Evolutionary conservation across 805 yeast species (phyloP).

Genomic region (Wickerhamomyces mucosus): DNA sequence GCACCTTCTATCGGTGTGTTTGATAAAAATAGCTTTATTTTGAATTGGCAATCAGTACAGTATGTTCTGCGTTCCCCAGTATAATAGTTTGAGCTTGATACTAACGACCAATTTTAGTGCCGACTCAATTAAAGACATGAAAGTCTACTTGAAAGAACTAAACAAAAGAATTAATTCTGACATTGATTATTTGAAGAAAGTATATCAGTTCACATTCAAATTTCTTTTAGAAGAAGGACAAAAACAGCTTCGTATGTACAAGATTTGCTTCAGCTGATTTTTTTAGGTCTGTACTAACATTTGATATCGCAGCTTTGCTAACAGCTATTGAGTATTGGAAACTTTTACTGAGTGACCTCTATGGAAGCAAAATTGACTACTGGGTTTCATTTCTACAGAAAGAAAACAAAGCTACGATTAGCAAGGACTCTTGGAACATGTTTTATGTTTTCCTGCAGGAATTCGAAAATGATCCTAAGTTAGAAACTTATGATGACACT

Average conservation of each 20-base stretch:
- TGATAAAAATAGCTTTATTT: conserved; percentile 36
- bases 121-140: conserved; percentile 39
- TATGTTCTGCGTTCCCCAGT: neutral
- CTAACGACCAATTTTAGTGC: conserved; percentile 4
- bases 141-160: conserved; percentile 24
- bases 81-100: neutral
- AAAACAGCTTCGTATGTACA: conserved; percentile 32
- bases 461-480: conserved; percentile 39
- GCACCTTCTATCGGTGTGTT: conserved; percentile 63
- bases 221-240: conserved; percentile 55
- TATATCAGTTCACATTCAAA: conserved; percentile 66
- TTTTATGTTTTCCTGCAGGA: conserved; percentile 51
- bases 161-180: conserved; percentile 26
- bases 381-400: conserved; percentile 52
- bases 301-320: conserved; percentile 25
- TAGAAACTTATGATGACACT: conserved; percentile 60
- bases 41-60: conserved; percentile 40
- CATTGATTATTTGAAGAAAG: conserved; percentile 35
- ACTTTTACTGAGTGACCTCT: conserved; percentile 38
- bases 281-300: conserved; percentile 1
- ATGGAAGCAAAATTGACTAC: conserved; percentile 27
- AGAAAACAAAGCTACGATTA: conserved; percentile 37
- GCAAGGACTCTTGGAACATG: conserved; percentile 85
- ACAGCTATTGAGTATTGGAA: conserved; percentile 73
- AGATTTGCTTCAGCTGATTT: neutral